Percentiles rank a stretch among this genome's conserved stretches.
These are phyloP conservation scores for Climacium dendroides DNA, from an alignment of 225 moss, liverwort and hornwort species.

Conservation along the genomic window DNA sequence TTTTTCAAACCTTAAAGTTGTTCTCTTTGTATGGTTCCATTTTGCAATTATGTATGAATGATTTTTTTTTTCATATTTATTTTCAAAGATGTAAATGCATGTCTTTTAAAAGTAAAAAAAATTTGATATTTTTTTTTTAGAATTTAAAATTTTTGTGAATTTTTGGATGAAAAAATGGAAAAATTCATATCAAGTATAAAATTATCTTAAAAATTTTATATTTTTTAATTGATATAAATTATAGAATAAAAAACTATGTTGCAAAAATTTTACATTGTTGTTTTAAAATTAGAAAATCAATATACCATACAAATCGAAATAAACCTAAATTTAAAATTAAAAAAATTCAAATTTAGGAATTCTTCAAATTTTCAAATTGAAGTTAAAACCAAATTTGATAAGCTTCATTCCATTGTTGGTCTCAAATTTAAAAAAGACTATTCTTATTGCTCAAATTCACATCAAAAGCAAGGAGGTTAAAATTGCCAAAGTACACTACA, in stretches of 20 bases:
- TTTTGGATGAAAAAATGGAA: background rate
- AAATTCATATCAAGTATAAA: background rate
- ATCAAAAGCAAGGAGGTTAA: background rate
- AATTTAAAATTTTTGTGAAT: background rate
- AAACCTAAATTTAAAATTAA: background rate
- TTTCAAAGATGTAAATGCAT: background rate
- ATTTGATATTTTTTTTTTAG: accelerated
- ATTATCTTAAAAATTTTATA: background rate
- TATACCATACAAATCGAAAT: background rate
- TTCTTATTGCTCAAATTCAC: background rate
- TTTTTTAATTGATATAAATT: background rate
- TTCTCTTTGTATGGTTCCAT: background rate
- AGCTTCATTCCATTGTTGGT: too few relatives aligned
- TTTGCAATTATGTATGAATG: background rate
- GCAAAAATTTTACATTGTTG: background rate
- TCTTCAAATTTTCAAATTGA: too few relatives aligned
- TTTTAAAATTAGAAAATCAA: background rate
- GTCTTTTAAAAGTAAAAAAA: background rate
- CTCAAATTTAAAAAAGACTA: background rate
- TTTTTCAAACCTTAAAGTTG: too few relatives aligned
- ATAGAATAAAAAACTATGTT: background rate
- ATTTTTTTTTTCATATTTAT: background rate
- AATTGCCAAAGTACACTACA: background rate
- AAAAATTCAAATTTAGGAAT: too few relatives aligned
- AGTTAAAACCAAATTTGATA: background rate